Percentiles rank a stretch among this genome's conserved stretches.
Evolutionary conservation across 2,329 filamentous ascomycete species (phyloP).

Genomic region (Sarocladium brachiariae): DNA sequence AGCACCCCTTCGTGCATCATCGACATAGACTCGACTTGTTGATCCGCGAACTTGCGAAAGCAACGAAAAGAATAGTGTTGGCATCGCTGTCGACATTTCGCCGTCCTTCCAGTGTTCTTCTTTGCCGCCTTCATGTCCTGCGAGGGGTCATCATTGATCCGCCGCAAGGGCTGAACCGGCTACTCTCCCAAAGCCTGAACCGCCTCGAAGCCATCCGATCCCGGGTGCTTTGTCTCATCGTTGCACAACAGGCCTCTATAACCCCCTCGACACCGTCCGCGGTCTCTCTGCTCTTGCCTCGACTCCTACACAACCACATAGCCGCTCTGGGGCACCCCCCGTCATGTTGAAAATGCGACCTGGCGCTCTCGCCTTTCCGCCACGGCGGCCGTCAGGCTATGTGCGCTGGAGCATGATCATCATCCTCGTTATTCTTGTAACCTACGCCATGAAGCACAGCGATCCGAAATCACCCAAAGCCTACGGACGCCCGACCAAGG

Average conservation of each 20-base stretch:
- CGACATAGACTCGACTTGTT: too few species aligned
- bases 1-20: too few species aligned
- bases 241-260: too few species aligned
- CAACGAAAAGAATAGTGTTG: too few species aligned
- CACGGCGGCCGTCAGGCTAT: slow-evolving; percentile 36
- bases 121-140: slow-evolving; percentile 1
- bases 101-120: too few species aligned
- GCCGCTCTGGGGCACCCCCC: neutral
- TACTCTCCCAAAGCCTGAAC: too few species aligned
- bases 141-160: neutral
- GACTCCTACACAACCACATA: neutral
- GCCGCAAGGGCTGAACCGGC: neutral
- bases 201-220: too few species aligned
- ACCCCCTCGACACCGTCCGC: too few species aligned
- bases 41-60: too few species aligned
- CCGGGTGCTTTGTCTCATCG: neutral
- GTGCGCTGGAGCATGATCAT: slow-evolving; percentile 34
- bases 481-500: slow-evolving; percentile 3
- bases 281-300: neutral
- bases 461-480: slow-evolving; percentile 8
- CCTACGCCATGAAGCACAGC: slow-evolving; percentile 17
- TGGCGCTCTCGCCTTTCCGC: slow-evolving; percentile 33
- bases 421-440: slow-evolving; percentile 25
- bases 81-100: too few species aligned
- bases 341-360: slow-evolving; percentile 1